These are phyloP conservation scores for Arthrobotrys pseudoclavata DNA, from an alignment of 2,329 filamentous ascomycete species.

Conservation along the genomic window DNA sequence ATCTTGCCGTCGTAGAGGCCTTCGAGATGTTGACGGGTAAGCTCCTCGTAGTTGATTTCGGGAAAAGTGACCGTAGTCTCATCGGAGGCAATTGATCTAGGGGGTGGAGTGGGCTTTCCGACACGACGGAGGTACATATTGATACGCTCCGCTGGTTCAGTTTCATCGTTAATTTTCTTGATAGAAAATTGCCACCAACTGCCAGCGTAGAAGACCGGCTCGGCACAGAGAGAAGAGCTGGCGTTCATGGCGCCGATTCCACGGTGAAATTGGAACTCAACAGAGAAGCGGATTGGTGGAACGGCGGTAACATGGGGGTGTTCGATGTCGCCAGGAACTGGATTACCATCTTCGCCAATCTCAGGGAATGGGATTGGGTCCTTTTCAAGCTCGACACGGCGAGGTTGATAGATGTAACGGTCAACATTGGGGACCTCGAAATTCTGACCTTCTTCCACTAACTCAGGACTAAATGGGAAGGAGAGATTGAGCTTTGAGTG, in stretches of 20 bases:
- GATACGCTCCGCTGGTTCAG: conserved; percentile 14
- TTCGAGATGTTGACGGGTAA: conserved; percentile 35
- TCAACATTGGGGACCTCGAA: conserved; percentile 40
- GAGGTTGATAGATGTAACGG: conserved; percentile 39
- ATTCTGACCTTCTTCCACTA: conserved; percentile 4
- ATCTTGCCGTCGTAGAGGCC: conserved; percentile 11
- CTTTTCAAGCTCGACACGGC: conserved; percentile 38
- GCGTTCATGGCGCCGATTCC: conserved; percentile 36
- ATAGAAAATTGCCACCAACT: conserved; percentile 58
- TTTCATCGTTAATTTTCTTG: conserved; percentile 18
- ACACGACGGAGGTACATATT: conserved; percentile 42
- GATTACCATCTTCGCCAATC: background rate
- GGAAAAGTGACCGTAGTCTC: conserved; percentile 28
- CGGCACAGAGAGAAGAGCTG: conserved; percentile 22
- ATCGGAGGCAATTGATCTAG: background rate
- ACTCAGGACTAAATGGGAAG: conserved; percentile 8
- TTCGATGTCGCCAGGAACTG: background rate
- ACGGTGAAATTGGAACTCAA: conserved; percentile 52
- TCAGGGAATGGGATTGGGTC: conserved; percentile 17
- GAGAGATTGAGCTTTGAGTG: conserved; percentile 12
- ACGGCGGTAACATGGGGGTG: conserved; percentile 17
- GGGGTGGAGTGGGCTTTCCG: conserved; percentile 6
- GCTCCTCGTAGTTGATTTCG: conserved; percentile 46
- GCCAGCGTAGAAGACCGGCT: conserved; percentile 54
- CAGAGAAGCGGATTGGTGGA: conserved; percentile 48